Evolutionary conservation across 169 alveolate genomes (phyloP).

Genomic region (Plasmodium chabaudi): DNA sequence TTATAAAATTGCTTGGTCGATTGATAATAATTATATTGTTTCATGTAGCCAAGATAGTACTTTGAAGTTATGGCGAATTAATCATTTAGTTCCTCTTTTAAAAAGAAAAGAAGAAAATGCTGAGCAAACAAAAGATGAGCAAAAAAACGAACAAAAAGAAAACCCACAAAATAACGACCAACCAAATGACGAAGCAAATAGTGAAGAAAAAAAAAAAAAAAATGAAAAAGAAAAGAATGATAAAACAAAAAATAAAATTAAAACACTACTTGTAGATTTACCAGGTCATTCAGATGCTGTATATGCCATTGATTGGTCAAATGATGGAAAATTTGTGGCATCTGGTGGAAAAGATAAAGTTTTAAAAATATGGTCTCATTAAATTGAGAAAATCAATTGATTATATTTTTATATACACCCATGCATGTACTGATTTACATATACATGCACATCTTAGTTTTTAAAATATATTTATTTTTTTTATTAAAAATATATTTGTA

Average conservation of each 20-base stretch:
- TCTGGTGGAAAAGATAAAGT: constrained; percentile 94
- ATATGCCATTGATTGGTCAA: constrained; percentile 98
- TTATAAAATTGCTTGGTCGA: constrained; percentile 97
- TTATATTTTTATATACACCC: too few relatives aligned
- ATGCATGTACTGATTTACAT: too few relatives aligned
- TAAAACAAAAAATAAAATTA: constrained; percentile 26
- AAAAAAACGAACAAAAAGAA: constrained; percentile 78
- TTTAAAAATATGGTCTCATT: constrained; percentile 94
- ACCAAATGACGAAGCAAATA: neutral
- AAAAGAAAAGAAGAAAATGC: constrained; percentile 8
- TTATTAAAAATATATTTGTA: too few relatives aligned
- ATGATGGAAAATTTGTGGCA: constrained; percentile 96
- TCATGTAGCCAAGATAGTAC: constrained; percentile 97
- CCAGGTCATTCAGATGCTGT: constrained; percentile 99
- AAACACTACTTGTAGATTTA: constrained; percentile 94
- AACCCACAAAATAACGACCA: neutral
- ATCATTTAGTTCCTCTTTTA: constrained; percentile 75
- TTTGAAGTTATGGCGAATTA: constrained; percentile 95
- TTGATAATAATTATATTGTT: constrained; percentile 95
- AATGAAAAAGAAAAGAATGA: neutral
- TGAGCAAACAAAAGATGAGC: neutral
- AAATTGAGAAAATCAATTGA: constrained; percentile 21
- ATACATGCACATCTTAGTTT: too few relatives aligned
- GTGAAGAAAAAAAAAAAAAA: constrained; percentile 5
- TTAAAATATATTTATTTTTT: too few relatives aligned